Conservation (phyloP, 306 rosid genomes). For the Cucurbita moschata region DNA sequence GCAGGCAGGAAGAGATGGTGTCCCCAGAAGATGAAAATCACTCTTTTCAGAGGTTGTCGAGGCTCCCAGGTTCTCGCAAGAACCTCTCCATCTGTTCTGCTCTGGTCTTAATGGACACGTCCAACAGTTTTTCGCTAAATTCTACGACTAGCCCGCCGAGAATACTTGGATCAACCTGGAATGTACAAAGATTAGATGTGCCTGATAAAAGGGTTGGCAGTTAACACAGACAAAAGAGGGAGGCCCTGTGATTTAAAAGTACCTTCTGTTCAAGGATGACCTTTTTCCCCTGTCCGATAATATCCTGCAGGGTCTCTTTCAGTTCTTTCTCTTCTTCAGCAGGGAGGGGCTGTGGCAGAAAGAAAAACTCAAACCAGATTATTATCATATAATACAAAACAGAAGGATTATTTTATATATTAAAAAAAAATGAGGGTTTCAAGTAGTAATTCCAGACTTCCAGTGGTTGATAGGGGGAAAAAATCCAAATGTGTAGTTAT, state of each 20-base stretch:
- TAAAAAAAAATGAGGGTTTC: not conserved
- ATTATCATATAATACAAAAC: not conserved
- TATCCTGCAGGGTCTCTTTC: conserved; percentile 60
- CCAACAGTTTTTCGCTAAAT: conserved; percentile 64
- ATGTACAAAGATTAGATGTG: not conserved
- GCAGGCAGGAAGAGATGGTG: not conserved
- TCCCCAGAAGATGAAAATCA: conserved; percentile 2
- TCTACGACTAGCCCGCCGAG: conserved; percentile 76
- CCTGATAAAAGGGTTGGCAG: not conserved
- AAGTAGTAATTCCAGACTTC: not conserved
- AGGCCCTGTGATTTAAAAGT: not conserved
- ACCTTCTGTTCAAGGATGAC: conserved; percentile 83
- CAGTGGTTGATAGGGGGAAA: not conserved
- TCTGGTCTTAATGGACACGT: conserved; percentile 82
- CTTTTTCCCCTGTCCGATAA: conserved; percentile 59
- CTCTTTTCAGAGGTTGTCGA: conserved; percentile 32
- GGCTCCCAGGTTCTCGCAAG: conserved; percentile 48
- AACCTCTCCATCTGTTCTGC: conserved; percentile 88
- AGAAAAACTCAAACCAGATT: not conserved
- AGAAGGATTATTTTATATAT: not conserved
- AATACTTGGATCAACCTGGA: conserved; percentile 75
- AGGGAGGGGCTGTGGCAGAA: conserved; percentile 34
- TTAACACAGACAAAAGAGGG: not conserved
- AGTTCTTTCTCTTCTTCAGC: conserved; percentile 62
- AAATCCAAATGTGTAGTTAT: not conserved